Base-by-base conservation (phyloP, 108 stramenopile genomes). In the Cyclotella distinguenda region DNA sequence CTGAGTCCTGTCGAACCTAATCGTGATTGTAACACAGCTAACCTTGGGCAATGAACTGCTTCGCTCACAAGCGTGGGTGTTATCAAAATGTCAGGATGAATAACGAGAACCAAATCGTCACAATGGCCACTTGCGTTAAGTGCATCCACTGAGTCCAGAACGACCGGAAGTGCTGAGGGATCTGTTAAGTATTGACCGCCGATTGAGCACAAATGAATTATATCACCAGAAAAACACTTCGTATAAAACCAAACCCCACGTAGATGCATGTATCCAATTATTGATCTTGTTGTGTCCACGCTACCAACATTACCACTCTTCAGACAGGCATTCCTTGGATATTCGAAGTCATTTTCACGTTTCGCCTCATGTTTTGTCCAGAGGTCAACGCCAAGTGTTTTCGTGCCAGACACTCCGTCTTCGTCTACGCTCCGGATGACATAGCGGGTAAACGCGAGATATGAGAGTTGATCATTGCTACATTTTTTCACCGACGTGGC, bases 61-160 rank as follows among this genome's bases (percentile, higher is more conserved):
- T 94, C 93, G 30, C 86, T 91, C 9, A 91, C 80, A 11, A 77
- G 59, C 15, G 86, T 91, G 5, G 93, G 90, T 15, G 86, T 83
- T 48, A 91, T 69, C n/a, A 94, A 63, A 31, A 77, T 71, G 63
- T 94, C 93, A 2, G 93, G 93, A 79, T 94, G 90, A 10, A 91
- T 34, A 6, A 94, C 72, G 19, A 91, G 58, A 0, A 88, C 68
- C 33, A 91, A 62, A 51, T 94, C 93, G 57, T 94, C 90, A 11
- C 66, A 4, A 16, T 22, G 16, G 28, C 83, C 80, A 45, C 81
- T 84, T 16, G 65, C 72, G 7, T 50, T 60, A 4, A 83, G 77
- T 13, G 85, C 77, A 49, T 59, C 16, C 7, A 7, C 59, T 15
- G 82, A 82, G 56, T 90, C 80, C 34, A 94, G 65, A 25, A 86